These are phyloP conservation scores for Hanseniaspora lachancei DNA, from an alignment of 805 yeast species.

Conservation along the genomic window DNA sequence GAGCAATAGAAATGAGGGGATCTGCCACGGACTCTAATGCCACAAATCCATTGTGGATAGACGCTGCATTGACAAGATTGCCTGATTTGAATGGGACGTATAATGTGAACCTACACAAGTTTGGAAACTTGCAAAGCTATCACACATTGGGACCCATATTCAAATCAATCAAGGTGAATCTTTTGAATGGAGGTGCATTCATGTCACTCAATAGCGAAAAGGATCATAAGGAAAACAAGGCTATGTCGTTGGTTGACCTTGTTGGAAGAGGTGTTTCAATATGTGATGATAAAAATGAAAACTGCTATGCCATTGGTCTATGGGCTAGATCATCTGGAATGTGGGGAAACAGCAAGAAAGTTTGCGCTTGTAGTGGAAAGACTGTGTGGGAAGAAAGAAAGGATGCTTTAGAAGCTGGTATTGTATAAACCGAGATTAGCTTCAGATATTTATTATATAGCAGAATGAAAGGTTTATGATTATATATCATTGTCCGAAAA, in stretches of 20 bases:
- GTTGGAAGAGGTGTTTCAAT: constrained; percentile 51
- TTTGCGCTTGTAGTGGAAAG: constrained; percentile 90
- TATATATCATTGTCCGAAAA: too few relatives aligned
- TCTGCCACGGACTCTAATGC: constrained; percentile 51
- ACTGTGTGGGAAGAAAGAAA: constrained; percentile 89
- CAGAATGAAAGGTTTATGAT: too few relatives aligned
- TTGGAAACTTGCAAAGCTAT: constrained; percentile 8
- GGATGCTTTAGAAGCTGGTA: constrained; percentile 43
- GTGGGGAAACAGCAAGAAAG: constrained; percentile 90
- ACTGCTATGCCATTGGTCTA: constrained; percentile 52
- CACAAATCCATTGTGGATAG: constrained; percentile 22
- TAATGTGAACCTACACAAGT: constrained; percentile 2
- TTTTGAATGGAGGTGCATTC: constrained; percentile 10
- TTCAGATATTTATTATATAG: too few relatives aligned
- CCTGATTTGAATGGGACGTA: constrained; percentile 17
- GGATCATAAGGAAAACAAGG: neutral
- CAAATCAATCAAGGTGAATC: neutral
- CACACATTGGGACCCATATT: constrained; percentile 1
- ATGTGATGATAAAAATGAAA: constrained; percentile 34
- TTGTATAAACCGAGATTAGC: constrained; percentile 10
- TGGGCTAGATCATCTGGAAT: constrained; percentile 86
- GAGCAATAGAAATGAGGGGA: constrained; percentile 28
- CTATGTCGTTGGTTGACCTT: constrained; percentile 37
- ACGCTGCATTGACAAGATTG: constrained; percentile 14
- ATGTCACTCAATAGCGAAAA: constrained; percentile 5